Evolutionary conservation across 1,139 yeast genomes (phyloP).

Genomic region (Saccharomycopsis phalli): DNA sequence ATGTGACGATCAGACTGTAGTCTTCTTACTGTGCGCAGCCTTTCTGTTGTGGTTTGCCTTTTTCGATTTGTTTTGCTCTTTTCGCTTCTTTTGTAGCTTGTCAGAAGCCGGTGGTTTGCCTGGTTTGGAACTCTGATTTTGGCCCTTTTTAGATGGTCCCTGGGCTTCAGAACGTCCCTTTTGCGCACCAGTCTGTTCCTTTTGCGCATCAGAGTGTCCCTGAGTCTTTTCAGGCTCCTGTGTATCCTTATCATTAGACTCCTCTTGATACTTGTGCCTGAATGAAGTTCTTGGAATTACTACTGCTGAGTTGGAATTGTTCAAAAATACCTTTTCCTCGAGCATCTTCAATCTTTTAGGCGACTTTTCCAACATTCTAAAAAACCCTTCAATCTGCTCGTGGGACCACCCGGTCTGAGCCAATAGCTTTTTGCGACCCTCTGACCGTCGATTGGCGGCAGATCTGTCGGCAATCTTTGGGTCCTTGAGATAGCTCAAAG

Average conservation of each 20-base stretch:
- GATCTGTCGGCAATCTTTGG: constrained; percentile 44
- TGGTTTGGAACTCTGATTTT: no score
- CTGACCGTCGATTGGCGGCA: constrained; percentile 37
- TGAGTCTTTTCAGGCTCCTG: constrained; percentile 5
- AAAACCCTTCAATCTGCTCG: constrained; percentile 94
- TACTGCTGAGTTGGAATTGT: constrained; percentile 21
- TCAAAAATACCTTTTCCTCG: constrained; percentile 47
- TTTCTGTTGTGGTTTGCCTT: constrained; percentile 60
- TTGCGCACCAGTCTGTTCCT: not conserved
- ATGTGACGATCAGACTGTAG: constrained; percentile 22
- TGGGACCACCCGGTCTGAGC: constrained; percentile 61
- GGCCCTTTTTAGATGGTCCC: not conserved
- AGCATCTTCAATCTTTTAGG: constrained; percentile 51
- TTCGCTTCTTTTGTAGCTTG: constrained; percentile 34
- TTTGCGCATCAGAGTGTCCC: not conserved
- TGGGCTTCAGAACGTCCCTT: constrained; percentile 10
- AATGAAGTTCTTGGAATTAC: constrained; percentile 9
- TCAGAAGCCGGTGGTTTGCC: constrained; percentile 8
- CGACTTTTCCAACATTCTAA: constrained; percentile 57
- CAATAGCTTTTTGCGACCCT: constrained; percentile 44
- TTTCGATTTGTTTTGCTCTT: constrained; percentile 48
- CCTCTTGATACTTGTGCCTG: constrained; percentile 4
- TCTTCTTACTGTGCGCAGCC: constrained; percentile 49
- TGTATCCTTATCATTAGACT: constrained; percentile 16
- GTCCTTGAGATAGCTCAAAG: constrained; percentile 45